Percentiles rank a stretch among this genome's conserved stretches.
These are phyloP conservation scores for Nakaseomyces uthaithaninus DNA, from an alignment of 1,139 yeast genomes.

Conservation along the genomic window DNA sequence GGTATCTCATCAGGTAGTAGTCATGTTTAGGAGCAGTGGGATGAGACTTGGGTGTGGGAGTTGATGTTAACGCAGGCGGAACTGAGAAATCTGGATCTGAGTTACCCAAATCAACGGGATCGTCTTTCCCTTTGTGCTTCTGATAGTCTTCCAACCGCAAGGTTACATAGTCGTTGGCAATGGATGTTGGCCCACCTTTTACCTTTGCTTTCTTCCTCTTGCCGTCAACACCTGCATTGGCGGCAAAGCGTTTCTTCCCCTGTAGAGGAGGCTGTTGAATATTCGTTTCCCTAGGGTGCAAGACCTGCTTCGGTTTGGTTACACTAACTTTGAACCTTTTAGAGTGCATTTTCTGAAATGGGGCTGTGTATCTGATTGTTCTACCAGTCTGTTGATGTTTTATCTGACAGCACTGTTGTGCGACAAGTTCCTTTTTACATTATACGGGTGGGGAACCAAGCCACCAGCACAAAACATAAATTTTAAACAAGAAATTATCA, in stretches of 20 bases:
- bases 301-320: not conserved
- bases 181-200: not conserved
- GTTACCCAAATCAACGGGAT: not conserved
- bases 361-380: no score
- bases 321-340: not conserved
- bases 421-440: no score
- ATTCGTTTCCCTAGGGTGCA: constrained; percentile 13
- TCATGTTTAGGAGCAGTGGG: not conserved
- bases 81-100: no score
- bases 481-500: no score
- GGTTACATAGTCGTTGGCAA: not conserved
- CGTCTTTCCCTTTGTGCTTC: not conserved
- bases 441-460: no score
- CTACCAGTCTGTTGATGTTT: no score
- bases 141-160: not conserved
- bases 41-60: not conserved
- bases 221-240: not conserved
- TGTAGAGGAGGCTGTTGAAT: constrained; percentile 3
- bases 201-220: not conserved
- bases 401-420: no score
- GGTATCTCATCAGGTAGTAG: not conserved
- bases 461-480: no score
- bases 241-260: constrained; percentile 4
- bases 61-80: not conserved
- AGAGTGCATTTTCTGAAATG: no score